Evolutionary conservation across 805 yeast genomes (phyloP).

Genomic region (Blastobotrys peoriensis): DNA sequence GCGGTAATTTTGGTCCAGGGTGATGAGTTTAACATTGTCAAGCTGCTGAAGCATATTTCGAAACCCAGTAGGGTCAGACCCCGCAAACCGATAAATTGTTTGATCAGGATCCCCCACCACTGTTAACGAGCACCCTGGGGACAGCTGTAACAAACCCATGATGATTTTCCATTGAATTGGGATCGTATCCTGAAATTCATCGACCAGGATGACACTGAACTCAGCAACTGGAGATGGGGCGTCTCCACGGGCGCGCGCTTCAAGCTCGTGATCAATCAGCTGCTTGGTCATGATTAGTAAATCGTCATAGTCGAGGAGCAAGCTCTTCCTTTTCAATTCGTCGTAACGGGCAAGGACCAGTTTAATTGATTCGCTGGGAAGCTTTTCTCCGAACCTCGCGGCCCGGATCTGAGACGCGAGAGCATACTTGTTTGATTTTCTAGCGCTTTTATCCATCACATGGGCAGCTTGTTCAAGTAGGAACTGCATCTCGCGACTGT

Average conservation of each 20-base stretch:
- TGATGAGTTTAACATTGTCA: constrained; percentile 32
- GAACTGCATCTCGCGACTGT: constrained; percentile 1
- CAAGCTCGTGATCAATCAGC: constrained; percentile 2
- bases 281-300: constrained; percentile 10
- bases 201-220: constrained; percentile 55
- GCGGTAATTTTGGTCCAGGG: constrained; percentile 67
- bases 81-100: constrained; percentile 82
- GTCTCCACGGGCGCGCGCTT: not conserved
- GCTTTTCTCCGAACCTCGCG: not conserved
- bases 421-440: not conserved
- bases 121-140: constrained; percentile 40
- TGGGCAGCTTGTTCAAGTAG: not conserved
- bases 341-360: constrained; percentile 8
- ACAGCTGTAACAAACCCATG: constrained; percentile 39
- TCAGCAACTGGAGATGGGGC: not conserved
- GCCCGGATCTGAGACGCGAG: not conserved
- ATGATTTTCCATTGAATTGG: constrained; percentile 66
- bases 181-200: constrained; percentile 93
- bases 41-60: constrained; percentile 43
- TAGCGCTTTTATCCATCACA: not conserved
- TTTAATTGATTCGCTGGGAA: not conserved
- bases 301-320: constrained; percentile 15
- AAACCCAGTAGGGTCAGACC: constrained; percentile 68
- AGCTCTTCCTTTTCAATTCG: constrained; percentile 2
- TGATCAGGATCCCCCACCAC: constrained; percentile 97